These are phyloP conservation scores for Pseudomassariella vexata DNA, from an alignment of 2,329 filamentous ascomycete genomes.

Conservation along the genomic window DNA sequence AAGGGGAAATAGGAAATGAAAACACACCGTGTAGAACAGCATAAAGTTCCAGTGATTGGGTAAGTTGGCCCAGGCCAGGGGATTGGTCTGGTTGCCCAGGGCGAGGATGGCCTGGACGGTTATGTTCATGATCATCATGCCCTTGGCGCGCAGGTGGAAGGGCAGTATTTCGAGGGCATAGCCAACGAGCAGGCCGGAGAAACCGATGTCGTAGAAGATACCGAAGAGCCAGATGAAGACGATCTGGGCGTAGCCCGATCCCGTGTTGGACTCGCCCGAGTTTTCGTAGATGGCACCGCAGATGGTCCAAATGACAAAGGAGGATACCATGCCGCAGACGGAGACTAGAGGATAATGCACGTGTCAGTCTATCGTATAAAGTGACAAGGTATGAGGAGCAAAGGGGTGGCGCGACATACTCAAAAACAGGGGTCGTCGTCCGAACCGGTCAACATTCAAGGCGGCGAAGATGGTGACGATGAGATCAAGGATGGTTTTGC, in stretches of 20 bases:
- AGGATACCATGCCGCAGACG: slow-evolving; percentile 40
- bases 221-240: slow-evolving; percentile 55
- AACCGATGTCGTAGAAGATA: slow-evolving; percentile 55
- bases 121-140: slow-evolving; percentile 61
- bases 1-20: not conserved
- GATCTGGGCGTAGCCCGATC: slow-evolving; percentile 47
- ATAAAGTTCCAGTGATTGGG: slow-evolving; percentile 60
- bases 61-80: slow-evolving; percentile 54
- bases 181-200: slow-evolving; percentile 50
- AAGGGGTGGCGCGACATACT: no score
- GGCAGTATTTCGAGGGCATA: slow-evolving; percentile 56
- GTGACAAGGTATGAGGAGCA: no score
- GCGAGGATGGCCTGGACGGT: slow-evolving; percentile 56
- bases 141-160: slow-evolving; percentile 52
- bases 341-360: no score
- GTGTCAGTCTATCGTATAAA: no score
- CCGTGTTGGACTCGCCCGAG: slow-evolving; percentile 32
- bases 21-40: slow-evolving; percentile 55
- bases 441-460: slow-evolving; percentile 42
- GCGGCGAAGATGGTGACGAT: slow-evolving; percentile 50
- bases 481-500: slow-evolving; percentile 55
- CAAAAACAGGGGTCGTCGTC: slow-evolving; percentile 42
- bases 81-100: slow-evolving; percentile 58
- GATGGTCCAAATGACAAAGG: slow-evolving; percentile 45
- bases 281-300: slow-evolving; percentile 47